Percentiles rank a stretch among this genome's conserved stretches.
Evolutionary conservation across 495 filamentous ascomycete genomes (phyloP).

Genomic region (Chaetomium cochliodes): DNA sequence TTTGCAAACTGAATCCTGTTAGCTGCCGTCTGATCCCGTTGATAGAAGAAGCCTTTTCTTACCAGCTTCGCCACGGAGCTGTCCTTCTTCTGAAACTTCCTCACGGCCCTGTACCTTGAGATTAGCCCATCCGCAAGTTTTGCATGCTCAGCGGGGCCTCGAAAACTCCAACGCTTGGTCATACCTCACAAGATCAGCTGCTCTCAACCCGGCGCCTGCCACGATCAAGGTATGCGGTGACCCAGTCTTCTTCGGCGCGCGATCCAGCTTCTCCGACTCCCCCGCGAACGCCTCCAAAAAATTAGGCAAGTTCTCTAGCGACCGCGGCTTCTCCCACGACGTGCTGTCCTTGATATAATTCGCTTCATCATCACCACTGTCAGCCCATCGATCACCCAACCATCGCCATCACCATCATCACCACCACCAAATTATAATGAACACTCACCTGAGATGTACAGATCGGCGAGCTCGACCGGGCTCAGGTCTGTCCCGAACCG

Average conservation of each 20-base stretch:
- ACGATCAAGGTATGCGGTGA: constrained; percentile 85
- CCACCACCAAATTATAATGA: not conserved
- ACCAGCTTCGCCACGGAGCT: constrained; percentile 76
- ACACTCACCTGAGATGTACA: constrained; percentile 71
- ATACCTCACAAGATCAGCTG: constrained; percentile 74
- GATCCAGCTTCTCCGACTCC: constrained; percentile 54
- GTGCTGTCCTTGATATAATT: constrained; percentile 65
- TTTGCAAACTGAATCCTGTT: constrained; percentile 68
- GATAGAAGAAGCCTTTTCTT: constrained; percentile 14
- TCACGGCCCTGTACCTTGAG: constrained; percentile 56
- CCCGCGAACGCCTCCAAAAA: constrained; percentile 69
- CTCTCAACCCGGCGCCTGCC: constrained; percentile 72
- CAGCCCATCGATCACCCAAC: not conserved
- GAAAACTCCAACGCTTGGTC: not conserved
- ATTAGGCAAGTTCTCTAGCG: constrained; percentile 65
- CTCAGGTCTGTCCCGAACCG: constrained; percentile 78
- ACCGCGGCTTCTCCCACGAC: constrained; percentile 61
- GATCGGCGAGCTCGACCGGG: constrained; percentile 76
- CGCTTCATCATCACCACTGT: constrained; percentile 24
- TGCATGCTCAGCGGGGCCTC: not conserved
- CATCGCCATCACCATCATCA: not conserved
- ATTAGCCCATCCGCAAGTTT: constrained; percentile 1
- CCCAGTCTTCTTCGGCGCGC: constrained; percentile 66
- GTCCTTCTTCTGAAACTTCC: constrained; percentile 74
- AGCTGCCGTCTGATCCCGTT: not conserved